Conservation (phyloP, 768 basidiomycete species). For the Boletus vermiculosoides region DNA sequence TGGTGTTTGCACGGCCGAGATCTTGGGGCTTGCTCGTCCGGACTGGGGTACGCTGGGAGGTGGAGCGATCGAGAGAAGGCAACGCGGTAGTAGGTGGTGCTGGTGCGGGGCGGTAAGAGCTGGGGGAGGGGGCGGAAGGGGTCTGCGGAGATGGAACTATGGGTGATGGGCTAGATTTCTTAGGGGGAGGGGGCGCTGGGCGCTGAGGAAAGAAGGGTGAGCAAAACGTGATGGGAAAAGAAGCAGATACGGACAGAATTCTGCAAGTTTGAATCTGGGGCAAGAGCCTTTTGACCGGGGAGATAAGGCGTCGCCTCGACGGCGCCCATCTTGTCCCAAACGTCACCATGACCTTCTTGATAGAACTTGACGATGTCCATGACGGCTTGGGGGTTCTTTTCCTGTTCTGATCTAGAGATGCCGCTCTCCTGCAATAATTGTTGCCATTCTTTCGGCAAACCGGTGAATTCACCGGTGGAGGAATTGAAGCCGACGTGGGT, state of each 20-base stretch:
- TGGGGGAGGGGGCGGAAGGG: slow-evolving; percentile 41
- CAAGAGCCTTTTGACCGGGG: slow-evolving; percentile 25
- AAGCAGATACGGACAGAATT: slow-evolving; percentile 48
- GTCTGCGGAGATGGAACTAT: slow-evolving; percentile 28
- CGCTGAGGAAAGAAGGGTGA: slow-evolving; percentile 30
- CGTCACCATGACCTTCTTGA: slow-evolving; percentile 79
- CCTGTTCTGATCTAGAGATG: slow-evolving; percentile 91
- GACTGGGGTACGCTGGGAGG: slow-evolving; percentile 74
- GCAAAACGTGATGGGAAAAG: not conserved
- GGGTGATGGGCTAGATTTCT: slow-evolving; percentile 36
- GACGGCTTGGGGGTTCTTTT: slow-evolving; percentile 96
- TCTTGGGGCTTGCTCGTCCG: slow-evolving; percentile 45
- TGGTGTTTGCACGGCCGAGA: slow-evolving; percentile 67
- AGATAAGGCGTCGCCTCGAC: slow-evolving; percentile 36
- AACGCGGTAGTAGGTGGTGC: slow-evolving; percentile 64
- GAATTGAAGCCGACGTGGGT: slow-evolving; percentile 99
- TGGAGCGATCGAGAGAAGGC: slow-evolving; percentile 80
- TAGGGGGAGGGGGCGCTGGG: slow-evolving; percentile 40
- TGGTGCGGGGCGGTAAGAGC: slow-evolving; percentile 68
- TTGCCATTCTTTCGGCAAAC: slow-evolving; percentile 99
- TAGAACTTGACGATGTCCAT: slow-evolving; percentile 99
- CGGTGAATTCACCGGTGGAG: slow-evolving; percentile 97
- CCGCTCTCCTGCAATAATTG: slow-evolving; percentile 94
- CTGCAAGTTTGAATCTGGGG: slow-evolving; percentile 49
- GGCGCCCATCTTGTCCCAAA: slow-evolving; percentile 83